Base-by-base conservation (phyloP, 2,329 filamentous ascomycete genomes). In the Cercospora brassicicola region DNA sequence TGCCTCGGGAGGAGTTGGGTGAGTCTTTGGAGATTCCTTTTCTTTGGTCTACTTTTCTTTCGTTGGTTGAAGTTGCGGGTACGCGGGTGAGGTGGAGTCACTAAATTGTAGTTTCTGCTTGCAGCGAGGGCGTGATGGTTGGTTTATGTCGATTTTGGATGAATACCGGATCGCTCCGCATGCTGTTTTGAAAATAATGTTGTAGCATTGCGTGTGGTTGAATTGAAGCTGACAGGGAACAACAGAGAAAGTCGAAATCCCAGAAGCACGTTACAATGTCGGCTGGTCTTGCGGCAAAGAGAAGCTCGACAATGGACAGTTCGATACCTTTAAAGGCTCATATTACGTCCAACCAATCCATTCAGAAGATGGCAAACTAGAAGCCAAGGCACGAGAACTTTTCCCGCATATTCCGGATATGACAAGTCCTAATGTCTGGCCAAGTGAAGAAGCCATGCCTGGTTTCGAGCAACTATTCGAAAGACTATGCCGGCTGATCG, bases 371-470 rank as follows among this genome's bases (percentile, higher is more conserved):
- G 64, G 45, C n/a, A 42, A 33, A n/a, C 84, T 91, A 6, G 85
- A 89, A 62, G 88, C 86, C 70, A 89, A 89, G 18, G 77, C 77
- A 8, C 80, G 81, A 42, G 74, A 81, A 13, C 78, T 80, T 69
- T 86, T 84, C 70, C 90, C 91, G 0, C 87, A 90, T 67, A 92
- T 97, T 75, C 89, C 93, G 2, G 94, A 97, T 80, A 97, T 98
- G 79, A 91, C 95, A 0, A 90, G 91, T 4, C 89, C 92, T 0
- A 98, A 97, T 78, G 85, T 97, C 66, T 99, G 95, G 95, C 95
- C 94, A 0, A 79, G 83, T 0, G 84, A 89, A 59, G 79, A 82
- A 3, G 82, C 87, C 0, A 84, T 98, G 1, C 91, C 93, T 0
- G 91, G 90, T 0, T 97, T 97, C 81, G 87, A 87, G 68, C 80